These are phyloP conservation scores for Fomitopsis pinicola DNA, from an alignment of 1,284 basidiomycete genomes.

Conservation along the genomic window DNA sequence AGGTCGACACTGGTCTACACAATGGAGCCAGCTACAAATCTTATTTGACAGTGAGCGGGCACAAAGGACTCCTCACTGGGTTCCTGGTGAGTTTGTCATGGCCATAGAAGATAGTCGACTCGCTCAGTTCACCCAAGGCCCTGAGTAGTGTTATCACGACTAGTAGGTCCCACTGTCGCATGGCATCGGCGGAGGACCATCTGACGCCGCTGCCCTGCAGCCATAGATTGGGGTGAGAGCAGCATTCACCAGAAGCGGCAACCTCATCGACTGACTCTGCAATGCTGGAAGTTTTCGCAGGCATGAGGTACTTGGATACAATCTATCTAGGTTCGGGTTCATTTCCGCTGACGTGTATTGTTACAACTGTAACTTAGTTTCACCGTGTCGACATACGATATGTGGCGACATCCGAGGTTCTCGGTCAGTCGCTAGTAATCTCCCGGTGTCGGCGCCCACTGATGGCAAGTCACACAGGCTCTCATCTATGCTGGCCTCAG, in stretches of 20 bases:
- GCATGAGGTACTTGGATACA: not conserved
- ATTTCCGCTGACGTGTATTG: not conserved
- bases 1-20: not conserved
- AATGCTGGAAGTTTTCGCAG: not conserved
- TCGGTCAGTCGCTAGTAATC: not conserved
- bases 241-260: not conserved
- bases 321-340: too few relatives aligned
- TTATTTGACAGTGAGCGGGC: not conserved
- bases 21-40: not conserved
- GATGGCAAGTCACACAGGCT: not conserved
- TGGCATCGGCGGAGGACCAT: not conserved
- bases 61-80: not conserved
- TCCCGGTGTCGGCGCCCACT: not conserved
- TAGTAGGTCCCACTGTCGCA: not conserved
- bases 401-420: not conserved
- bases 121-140: not conserved
- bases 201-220: not conserved
- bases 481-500: not conserved
- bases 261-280: not conserved
- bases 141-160: not conserved
- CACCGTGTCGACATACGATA: not conserved
- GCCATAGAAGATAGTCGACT: not conserved
- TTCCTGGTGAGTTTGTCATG: not conserved
- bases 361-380: not conserved
- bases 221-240: not conserved